phyloP scores from a whole-genome alignment of 768 basidiomycete genomes.

The Mycena maculata region DNA sequence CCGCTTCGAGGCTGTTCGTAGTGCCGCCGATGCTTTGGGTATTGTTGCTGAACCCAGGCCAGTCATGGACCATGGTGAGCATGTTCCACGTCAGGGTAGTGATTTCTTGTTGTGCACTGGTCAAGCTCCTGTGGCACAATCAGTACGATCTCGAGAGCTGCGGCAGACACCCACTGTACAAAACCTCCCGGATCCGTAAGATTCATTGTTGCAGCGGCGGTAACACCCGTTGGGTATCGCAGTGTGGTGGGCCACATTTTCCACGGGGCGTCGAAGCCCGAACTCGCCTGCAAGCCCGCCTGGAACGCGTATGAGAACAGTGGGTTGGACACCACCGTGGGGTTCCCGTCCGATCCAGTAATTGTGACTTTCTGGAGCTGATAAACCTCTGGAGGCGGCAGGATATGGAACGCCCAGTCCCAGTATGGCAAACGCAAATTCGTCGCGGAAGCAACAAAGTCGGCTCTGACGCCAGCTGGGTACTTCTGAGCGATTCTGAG shows the following conservation, averaged over 20 bases:
- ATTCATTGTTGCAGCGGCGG: too few species aligned
- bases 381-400: conserved; percentile 55
- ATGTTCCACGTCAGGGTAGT: conserved; percentile 51
- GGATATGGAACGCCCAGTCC: conserved; percentile 59
- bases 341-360: conserved; percentile 45
- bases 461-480: conserved; percentile 39
- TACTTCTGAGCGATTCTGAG: conserved; percentile 56
- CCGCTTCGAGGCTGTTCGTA: conserved; percentile 61
- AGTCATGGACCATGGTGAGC: conserved; percentile 51
- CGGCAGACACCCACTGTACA: too few species aligned
- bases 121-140: conserved; percentile 40
- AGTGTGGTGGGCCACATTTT: conserved; percentile 49
- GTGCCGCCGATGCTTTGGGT: conserved; percentile 47
- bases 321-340: conserved; percentile 46
- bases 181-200: too few species aligned
- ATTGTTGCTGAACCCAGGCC: conserved; percentile 62
- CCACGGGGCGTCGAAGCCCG: conserved; percentile 45
- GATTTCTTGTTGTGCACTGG: conserved; percentile 40
- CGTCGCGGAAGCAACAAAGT: conserved; percentile 51
- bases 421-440: conserved; percentile 62
- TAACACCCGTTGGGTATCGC: conserved; percentile 49
- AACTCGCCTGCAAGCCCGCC: too few species aligned
- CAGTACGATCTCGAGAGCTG: too few species aligned
- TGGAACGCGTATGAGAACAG: conserved; percentile 51
- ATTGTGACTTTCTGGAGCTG: conserved; percentile 47